Conservation (phyloP, 352 stramenopile genomes). For the Globisporangium ultimum region DNA sequence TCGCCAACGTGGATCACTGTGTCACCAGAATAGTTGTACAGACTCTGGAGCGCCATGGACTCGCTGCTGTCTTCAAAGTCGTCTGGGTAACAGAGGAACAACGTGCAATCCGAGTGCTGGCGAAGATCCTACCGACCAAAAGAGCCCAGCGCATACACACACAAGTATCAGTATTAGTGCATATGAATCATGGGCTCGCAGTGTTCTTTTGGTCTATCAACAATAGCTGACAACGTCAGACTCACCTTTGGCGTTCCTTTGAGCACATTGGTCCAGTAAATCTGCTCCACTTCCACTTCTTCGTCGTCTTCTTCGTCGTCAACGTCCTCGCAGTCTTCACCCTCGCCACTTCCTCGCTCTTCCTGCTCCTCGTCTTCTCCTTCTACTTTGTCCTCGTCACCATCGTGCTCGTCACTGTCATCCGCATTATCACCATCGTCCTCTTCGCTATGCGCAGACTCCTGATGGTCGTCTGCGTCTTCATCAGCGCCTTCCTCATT, state of each 20-base stretch:
- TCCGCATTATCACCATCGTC: conserved; percentile 16
- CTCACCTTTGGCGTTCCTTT: conserved; percentile 69
- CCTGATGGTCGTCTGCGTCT: conserved; percentile 9
- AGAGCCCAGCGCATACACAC: neutral
- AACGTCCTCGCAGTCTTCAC: conserved; percentile 3
- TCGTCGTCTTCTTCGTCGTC: conserved; percentile 48
- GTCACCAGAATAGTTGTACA: conserved; percentile 89
- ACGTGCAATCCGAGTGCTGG: conserved; percentile 72
- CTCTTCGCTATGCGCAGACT: conserved; percentile 23
- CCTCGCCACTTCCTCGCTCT: conserved; percentile 9
- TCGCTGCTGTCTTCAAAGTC: conserved; percentile 86
- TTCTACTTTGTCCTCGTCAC: too few relatives aligned
- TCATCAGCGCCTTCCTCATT: conserved; percentile 22
- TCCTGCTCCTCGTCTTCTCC: conserved; percentile 21
- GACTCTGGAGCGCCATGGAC: conserved; percentile 87
- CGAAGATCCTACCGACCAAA: conserved; percentile 39
- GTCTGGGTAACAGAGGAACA: conserved; percentile 95
- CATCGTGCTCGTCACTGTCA: conserved; percentile 11
- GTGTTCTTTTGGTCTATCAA: neutral
- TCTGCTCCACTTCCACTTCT: conserved; percentile 76
- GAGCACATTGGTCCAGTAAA: conserved; percentile 81
- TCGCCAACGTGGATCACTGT: conserved; percentile 94
- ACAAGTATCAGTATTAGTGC: too few relatives aligned
- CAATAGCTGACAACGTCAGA: neutral
- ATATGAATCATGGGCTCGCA: too few relatives aligned